Conservation (phyloP, 148 eudicot genomes). For the Rhododendron mucronatum region DNA sequence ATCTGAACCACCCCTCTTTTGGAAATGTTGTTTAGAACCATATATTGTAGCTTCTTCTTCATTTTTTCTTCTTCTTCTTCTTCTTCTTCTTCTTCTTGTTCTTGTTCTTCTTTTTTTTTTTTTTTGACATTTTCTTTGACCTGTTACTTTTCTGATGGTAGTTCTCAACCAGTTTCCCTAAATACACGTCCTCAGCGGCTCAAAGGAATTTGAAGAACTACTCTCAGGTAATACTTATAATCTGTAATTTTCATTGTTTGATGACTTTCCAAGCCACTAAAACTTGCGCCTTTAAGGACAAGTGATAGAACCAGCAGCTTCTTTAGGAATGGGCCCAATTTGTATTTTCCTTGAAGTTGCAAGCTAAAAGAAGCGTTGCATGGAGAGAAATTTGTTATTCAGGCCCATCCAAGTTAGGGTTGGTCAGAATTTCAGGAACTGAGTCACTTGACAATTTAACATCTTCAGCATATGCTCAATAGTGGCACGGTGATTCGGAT, state of each 20-base stretch:
- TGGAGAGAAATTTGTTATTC: not conserved
- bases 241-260: not conserved
- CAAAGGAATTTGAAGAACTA: slow-evolving; percentile 82
- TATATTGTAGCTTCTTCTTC: not conserved
- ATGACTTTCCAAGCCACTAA: not conserved
- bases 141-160: slow-evolving; percentile 27
- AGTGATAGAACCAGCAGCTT: not conserved
- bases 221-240: slow-evolving; percentile 49
- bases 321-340: not conserved
- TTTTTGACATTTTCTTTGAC: not conserved
- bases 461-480: not conserved
- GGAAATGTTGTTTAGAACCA: not conserved
- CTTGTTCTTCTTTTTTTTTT: not conserved
- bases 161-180: slow-evolving; percentile 70
- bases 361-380: not conserved
- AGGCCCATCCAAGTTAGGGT: not conserved
- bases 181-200: slow-evolving; percentile 82
- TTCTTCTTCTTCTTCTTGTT: not conserved
- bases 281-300: not conserved
- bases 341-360: not conserved
- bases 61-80: not conserved
- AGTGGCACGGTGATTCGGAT: not conserved
- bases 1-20: not conserved
- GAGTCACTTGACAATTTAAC: not conserved
- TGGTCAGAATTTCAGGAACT: not conserved